phyloP scores from a whole-genome alignment of 768 basidiomycete species.

The Psilocybe cyanescens region DNA sequence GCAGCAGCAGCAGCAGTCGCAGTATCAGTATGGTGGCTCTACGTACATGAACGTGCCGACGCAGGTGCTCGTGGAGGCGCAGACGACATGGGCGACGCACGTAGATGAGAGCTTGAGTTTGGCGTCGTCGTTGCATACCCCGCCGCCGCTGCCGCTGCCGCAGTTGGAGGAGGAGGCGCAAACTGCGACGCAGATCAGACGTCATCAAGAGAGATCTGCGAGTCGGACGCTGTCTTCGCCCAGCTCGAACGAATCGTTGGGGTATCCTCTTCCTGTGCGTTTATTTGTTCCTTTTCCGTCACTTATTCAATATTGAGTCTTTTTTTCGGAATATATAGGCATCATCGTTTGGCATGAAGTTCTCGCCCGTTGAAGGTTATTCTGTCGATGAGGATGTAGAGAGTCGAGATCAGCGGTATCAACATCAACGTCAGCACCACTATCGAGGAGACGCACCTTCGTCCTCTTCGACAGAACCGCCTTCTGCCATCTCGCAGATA shows the following conservation, averaged over 20 bases:
- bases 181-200: too few relatives aligned
- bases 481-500: constrained; percentile 1
- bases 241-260: background rate
- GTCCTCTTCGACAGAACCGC: constrained; percentile 14
- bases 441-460: background rate
- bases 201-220: constrained; percentile 9
- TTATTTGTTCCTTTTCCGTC: background rate
- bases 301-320: background rate
- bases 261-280: background rate
- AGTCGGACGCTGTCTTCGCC: background rate
- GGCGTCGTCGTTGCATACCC: background rate
- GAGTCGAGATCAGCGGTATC: background rate
- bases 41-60: background rate
- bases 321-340: background rate
- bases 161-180: constrained; percentile 22
- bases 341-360: too few relatives aligned
- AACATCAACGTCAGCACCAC: too few relatives aligned
- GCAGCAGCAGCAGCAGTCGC: background rate
- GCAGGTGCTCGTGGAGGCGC: background rate
- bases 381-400: background rate
- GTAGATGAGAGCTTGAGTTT: background rate
- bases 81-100: background rate
- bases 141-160: background rate
- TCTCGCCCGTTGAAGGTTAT: background rate
- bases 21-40: background rate